A percentile compares a stretch with the other conserved stretches of the same genome.
Evolutionary conservation across 2,329 filamentous ascomycete genomes (phyloP).

Genomic region (Neofusicoccum cordaticola): DNA sequence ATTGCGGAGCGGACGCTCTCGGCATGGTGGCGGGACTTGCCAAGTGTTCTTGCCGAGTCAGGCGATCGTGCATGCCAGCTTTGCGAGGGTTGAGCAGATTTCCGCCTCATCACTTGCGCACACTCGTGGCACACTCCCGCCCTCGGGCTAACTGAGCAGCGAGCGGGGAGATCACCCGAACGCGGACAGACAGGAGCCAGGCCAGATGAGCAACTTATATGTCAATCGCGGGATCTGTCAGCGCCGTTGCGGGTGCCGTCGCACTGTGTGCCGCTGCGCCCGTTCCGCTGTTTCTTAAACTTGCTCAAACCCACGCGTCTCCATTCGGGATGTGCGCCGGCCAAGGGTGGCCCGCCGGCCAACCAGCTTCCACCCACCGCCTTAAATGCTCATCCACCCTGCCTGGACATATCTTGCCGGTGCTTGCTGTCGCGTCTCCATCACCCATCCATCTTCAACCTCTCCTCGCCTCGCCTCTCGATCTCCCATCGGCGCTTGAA

Average conservation of each 20-base stretch:
- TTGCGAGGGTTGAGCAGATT: neutral
- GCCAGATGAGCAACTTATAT: neutral
- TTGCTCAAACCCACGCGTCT: conserved; percentile 10
- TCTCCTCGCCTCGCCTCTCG: neutral
- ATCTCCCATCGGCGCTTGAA: neutral
- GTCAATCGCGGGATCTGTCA: neutral
- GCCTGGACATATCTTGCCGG: neutral
- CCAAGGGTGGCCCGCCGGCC: conserved; percentile 1
- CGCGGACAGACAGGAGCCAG: neutral
- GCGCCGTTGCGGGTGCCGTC: neutral
- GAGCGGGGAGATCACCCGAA: neutral
- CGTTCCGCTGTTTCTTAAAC: neutral
- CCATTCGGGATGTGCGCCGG: neutral
- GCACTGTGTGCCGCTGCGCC: neutral
- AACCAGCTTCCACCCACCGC: neutral
- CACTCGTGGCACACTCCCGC: neutral
- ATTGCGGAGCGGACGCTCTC: neutral
- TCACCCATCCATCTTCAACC: neutral
- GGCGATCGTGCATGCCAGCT: neutral
- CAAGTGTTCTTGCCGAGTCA: neutral
- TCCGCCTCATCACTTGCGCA: neutral
- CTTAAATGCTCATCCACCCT: neutral
- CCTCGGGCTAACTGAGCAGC: neutral
- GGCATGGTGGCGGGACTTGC: neutral
- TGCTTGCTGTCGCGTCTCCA: neutral